Evolutionary conservation across 257 asterid species (phyloP), one percentile per base, ranked within the genome.

Genomic region (Ballota nigra): DNA sequence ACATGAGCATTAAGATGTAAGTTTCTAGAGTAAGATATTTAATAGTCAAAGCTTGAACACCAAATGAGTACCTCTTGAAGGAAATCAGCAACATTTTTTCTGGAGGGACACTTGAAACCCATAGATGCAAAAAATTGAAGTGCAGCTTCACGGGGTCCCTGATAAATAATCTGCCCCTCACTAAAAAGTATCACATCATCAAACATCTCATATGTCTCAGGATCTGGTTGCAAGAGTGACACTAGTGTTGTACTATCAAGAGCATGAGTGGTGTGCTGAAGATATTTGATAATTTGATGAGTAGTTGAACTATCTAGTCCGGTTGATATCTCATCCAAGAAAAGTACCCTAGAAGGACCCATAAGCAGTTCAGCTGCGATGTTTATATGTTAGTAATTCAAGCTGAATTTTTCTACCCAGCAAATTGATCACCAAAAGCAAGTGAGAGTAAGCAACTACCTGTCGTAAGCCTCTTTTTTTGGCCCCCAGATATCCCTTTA

Each of bases 401-500:
- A 75, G 72, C 68, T 36, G 65, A 34, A 66, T n/a, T 20, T 40
- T 63, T 68, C 59, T 70, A 59, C 53, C 58, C 69, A 18, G 63
- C 53, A 57, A 73, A 63, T 31, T 66, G 68, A 75, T 74, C 69
- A 51, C 63, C 75, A 75, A 75, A 56, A 76, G 62, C 74, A 72
- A 69, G 47, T 41, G 36, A 70, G 72, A 52, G 64, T 43, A 75
- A 57, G 64, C 36, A 75, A 57, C 57, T 81, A 93, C 98, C 98
- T 2, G 97, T 84, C 1, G 97, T 94, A 3, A 94, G 95, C 41
- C 98, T 82, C 86, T 91, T 94, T 70, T 83, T 85, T 74, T 94
- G 98, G 70, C 98, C 98, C 66, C 98, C 98, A 10, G 98, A 94
- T 75, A 94, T 91, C 55, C 98, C 98, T 82, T 91, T 82, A 62